phyloP scores from a whole-genome alignment of 2,329 filamentous ascomycete species.

The Aspergillus sp. region DNA sequence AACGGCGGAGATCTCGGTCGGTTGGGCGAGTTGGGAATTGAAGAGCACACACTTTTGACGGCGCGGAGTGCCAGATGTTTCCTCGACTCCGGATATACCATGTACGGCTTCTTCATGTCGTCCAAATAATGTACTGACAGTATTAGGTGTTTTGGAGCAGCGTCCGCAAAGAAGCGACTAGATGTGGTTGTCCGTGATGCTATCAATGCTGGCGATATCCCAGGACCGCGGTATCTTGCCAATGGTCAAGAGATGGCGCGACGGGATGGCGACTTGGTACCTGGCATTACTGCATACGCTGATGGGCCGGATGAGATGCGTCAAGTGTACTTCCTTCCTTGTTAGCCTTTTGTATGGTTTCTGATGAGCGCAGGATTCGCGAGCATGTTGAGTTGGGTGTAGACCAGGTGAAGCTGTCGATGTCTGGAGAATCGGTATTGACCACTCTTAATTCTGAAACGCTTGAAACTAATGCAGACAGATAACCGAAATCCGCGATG shows the following conservation, averaged over 20 bases:
- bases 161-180: slow-evolving; percentile 47
- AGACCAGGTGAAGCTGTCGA: slow-evolving; percentile 44
- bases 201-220: slow-evolving; percentile 50
- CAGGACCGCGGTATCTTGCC: slow-evolving; percentile 49
- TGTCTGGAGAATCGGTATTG: slow-evolving; percentile 30
- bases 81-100: slow-evolving; percentile 51
- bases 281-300: slow-evolving; percentile 44
- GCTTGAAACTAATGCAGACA: neutral
- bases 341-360: too few species aligned
- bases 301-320: slow-evolving; percentile 41
- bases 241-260: slow-evolving; percentile 52
- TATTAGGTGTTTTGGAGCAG: slow-evolving; percentile 45
- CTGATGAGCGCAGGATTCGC: slow-evolving; percentile 23
- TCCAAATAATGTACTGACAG: neutral
- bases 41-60: slow-evolving; percentile 51
- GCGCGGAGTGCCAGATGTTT: slow-evolving; percentile 45
- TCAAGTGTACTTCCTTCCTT: slow-evolving; percentile 14
- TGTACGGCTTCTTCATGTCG: neutral
- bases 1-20: slow-evolving; percentile 45
- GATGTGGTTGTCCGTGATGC: slow-evolving; percentile 51
- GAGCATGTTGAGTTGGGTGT: slow-evolving; percentile 35
- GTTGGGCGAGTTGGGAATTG: slow-evolving; percentile 44
- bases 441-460: neutral
- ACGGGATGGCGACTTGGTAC: slow-evolving; percentile 46
- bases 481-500: slow-evolving; percentile 26